Base-by-base conservation (phyloP, 2,329 filamentous ascomycete species). In the Endothia cerciana region DNA sequence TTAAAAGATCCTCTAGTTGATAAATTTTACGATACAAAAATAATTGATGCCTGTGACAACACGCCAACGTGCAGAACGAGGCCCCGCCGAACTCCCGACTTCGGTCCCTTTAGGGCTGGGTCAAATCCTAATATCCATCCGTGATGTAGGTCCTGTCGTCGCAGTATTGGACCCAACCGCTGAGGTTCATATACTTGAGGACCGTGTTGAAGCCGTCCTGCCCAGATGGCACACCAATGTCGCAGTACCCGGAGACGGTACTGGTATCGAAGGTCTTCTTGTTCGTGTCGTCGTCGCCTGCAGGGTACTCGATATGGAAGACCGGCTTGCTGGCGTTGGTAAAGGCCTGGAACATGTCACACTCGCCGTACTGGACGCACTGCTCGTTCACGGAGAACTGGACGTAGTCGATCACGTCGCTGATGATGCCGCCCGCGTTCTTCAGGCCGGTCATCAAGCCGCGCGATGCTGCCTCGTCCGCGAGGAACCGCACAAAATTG, bases 371-470 rank as follows among this genome's bases (percentile, higher is more conserved):
- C 70, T 85, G 69, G 30, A 80, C 79, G 70, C 86, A 89, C 72
- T 87, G 82, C 74, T 88, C 86, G 72, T 87, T 86, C n/a, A 92
- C 88, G 7, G 82, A 83, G 77, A 89, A 92, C 72, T 90, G 81
- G 62, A 90, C 83, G 5, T 83, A 74, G 38, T 79, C 74, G 6
- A 83, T 66, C 6, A 83, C 77, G 2, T 77, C 70, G 1, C 71
- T 65, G 64, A 91, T 85, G 68, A 92, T 88, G 53, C 78, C 80
- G 15, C 80, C 85, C 1, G 86, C 87, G 72, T 92, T 92, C 78
- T 92, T 92, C 64, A 92, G 80, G 0, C 90, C 90, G 11, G 88
- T 81, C 0, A 86, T 82, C 74, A 92, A 78, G 67, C 85, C 85
- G 57, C 82, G 80, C 8, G 76, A 74, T 49, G 80, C 77, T 2